Base-by-base conservation (phyloP, 2,329 filamentous ascomycete genomes). In the Paecilomyces sp. region DNA sequence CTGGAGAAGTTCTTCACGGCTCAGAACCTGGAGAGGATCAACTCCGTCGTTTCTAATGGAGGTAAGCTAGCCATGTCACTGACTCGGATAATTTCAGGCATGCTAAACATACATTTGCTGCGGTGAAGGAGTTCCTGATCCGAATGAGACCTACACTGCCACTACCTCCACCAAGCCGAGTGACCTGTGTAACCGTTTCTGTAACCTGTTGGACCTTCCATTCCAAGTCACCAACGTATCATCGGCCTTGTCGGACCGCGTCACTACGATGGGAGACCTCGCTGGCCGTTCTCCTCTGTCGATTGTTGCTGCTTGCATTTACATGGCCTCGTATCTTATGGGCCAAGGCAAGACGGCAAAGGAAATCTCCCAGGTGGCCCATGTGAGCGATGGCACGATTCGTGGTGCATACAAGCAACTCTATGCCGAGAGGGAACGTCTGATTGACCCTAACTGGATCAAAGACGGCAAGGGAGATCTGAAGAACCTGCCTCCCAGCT, bases 351-450 rank as follows among this genome's bases (percentile, higher is more conserved):
- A 89, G 68, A 81, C 85, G 6, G 89, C 91, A n/a, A 92, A 92
- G 74, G 89, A 95, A 62, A 97, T 99, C 67, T 90, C 91, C 4
- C 76, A 77, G 25, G 88, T 94, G 18, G 91, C 90, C 0, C 91
- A 91, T 65, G 94, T 99, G 30, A 97, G 92, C 72, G 95, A 99
- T 71, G 92, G 94, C 58, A 99, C 94, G 0, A 96, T 99, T 68
- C 92, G 95, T 69, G 95, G 91, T 28, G 92, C 93, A 0, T 99
- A 97, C 80, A 94, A 94, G 72, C 87, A 90, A 69, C 82, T 99
- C 55, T 93, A 92, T 72, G 81, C 83, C 18, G 87, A 88, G 55
- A 85, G 87, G 56, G 87, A 93, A 58, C 82, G 85, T 62, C 78
- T 99, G 60, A 85, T 97, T 68, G 86, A 89, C 66, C 80, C 85